These are phyloP conservation scores for Leucosporidium scottii DNA, from an alignment of 768 basidiomycete species.

Conservation along the genomic window DNA sequence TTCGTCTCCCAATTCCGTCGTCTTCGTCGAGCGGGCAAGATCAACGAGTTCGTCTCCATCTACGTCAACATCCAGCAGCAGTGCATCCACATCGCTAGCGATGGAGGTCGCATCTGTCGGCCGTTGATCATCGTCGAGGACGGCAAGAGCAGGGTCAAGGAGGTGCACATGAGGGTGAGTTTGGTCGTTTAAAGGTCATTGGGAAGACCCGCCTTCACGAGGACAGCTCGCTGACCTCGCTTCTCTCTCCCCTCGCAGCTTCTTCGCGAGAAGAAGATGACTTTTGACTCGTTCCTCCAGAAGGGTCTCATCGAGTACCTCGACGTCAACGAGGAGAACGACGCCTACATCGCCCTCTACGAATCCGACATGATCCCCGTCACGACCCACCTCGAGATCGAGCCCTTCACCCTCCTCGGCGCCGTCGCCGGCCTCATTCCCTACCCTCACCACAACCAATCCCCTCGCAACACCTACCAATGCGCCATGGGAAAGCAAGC, in stretches of 20 bases:
- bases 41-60: conserved; percentile 93
- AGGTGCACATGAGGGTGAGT: conserved; percentile 70
- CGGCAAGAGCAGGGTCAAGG: conserved; percentile 63
- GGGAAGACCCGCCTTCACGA: not conserved
- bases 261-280: conserved; percentile 67
- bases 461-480: conserved; percentile 97
- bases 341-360: conserved; percentile 89
- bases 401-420: conserved; percentile 94
- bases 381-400: conserved; percentile 88
- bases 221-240: not conserved
- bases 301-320: conserved; percentile 94
- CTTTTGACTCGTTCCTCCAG: conserved; percentile 88
- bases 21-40: conserved; percentile 78
- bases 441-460: conserved; percentile 99
- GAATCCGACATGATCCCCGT: conserved; percentile 78
- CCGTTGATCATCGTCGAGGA: conserved; percentile 95
- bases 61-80: conserved; percentile 94
- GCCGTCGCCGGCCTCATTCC: conserved; percentile 98
- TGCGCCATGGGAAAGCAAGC: conserved; percentile 99
- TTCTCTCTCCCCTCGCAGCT: conserved; percentile 47
- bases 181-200: not conserved
- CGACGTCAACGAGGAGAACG: conserved; percentile 98
- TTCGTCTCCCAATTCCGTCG: conserved; percentile 89
- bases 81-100: conserved; percentile 90
- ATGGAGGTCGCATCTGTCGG: conserved; percentile 95